Conservation (phyloP, 139 green algal genomes). For the Protoeuglena noctilucae region DNA sequence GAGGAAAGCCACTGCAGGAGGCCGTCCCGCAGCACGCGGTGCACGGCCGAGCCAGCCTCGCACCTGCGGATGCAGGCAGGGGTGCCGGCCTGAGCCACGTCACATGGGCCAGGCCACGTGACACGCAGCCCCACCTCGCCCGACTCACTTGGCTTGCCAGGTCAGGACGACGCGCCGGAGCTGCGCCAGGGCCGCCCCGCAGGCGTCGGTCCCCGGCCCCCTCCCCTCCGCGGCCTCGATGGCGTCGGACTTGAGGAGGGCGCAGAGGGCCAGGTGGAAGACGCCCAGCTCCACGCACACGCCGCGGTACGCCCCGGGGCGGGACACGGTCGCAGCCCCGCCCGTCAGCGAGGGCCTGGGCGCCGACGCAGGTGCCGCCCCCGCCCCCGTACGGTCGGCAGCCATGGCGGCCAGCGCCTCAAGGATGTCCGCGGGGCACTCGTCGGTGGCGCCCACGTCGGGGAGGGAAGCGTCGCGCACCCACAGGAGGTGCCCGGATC, state of each 20-base stretch:
- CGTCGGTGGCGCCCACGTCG: slow-evolving; percentile 31
- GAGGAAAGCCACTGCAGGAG: slow-evolving; percentile 73
- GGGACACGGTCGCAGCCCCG: background rate
- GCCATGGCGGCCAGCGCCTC: slow-evolving; percentile 21
- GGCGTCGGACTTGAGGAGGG: slow-evolving; percentile 24
- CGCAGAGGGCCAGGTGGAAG: slow-evolving; percentile 65
- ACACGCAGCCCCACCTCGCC: slow-evolving; percentile 29
- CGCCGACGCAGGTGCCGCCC: background rate
- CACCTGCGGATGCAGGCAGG: slow-evolving; percentile 15
- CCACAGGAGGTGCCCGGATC: slow-evolving; percentile 69
- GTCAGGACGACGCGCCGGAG: slow-evolving; percentile 41
- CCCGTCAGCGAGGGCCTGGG: background rate
- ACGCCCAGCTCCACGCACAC: slow-evolving; percentile 70
- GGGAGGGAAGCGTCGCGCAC: slow-evolving; percentile 32
- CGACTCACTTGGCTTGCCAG: slow-evolving; percentile 54
- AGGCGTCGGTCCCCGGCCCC: slow-evolving; percentile 19
- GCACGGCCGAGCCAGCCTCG: slow-evolving; percentile 42
- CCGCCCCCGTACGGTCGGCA: background rate
- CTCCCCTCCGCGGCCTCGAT: slow-evolving; percentile 55
- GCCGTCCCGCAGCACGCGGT: slow-evolving; percentile 47
- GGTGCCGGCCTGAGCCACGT: too few species aligned
- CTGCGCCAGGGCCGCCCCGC: slow-evolving; percentile 31
- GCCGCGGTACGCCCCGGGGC: slow-evolving; percentile 58
- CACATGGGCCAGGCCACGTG: background rate
- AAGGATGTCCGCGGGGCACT: slow-evolving; percentile 24